Base-by-base conservation (phyloP, 345 rosid genomes). In the rapeseed (Brassica napus) region DNA sequence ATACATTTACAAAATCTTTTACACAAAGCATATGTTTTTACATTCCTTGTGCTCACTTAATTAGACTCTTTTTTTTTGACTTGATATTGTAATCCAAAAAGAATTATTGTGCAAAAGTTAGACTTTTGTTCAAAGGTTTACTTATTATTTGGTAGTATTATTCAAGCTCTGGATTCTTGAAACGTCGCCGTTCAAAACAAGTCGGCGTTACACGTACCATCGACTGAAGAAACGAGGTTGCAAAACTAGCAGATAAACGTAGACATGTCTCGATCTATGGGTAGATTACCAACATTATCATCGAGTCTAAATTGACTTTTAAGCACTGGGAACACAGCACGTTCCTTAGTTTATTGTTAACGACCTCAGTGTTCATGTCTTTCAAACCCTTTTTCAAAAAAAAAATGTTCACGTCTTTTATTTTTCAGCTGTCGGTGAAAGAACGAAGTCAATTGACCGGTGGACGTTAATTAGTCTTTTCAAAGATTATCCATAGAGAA, bases 271-370 rank as follows among this genome's bases (percentile, higher is more conserved):
- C 47, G 61, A 62, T 37, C 69, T 39, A 52, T 26, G 66, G 11
- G 82, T 79, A 74, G 82, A 54, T 79, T 24, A 79, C 74, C 82
- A 79, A 61, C 59, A 73, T 5, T 68, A 49, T 69, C 65, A 49
- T 74, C 23, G 12, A 54, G 82, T 30, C 68, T 57, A 37, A 3
- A 44, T 59, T 68, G 79, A 69, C 75, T 68, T 61, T 60, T 68
- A 24, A 31, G n/a, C 60, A 66, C 67, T 24, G 5, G 60, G 2
- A 69, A 64, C 12, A 49, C 7, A 0, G n/a, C 11, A 67, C 31
- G 82, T 79, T 32, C 39, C 8, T 54, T 55, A 9, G 12, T 23
- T 79, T 26, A 49, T 49, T 15, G 71, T 18, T 61, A 61, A 65
- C 52, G 67, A 30, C 28, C 11, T 78, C 18, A 37, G 39, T 55